phyloP scores from a whole-genome alignment of 306 rosid species.

The Astragalus membranaceus region DNA sequence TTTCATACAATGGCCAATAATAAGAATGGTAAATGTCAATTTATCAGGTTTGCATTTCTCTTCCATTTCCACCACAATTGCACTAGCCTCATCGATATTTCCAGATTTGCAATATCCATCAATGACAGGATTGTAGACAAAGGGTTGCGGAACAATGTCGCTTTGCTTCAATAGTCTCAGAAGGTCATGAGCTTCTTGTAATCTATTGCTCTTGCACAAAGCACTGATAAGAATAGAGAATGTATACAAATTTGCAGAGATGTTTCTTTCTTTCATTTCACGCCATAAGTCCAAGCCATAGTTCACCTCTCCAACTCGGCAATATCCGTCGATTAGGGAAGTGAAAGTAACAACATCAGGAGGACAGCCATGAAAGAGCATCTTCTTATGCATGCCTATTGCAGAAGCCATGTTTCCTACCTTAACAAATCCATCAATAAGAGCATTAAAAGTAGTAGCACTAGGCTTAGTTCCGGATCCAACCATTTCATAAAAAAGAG shows the following conservation, averaged over 20 bases:
- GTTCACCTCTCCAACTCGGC: constrained; percentile 51
- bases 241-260: constrained; percentile 56
- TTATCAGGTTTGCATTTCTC: constrained; percentile 66
- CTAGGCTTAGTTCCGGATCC: constrained; percentile 46
- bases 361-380: constrained; percentile 34
- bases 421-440: constrained; percentile 69
- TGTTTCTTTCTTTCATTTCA: constrained; percentile 51
- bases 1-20: constrained; percentile 84
- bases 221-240: constrained; percentile 68
- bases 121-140: constrained; percentile 71
- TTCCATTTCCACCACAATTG: constrained; percentile 67
- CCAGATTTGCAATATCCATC: constrained; percentile 90
- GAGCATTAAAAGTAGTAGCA: constrained; percentile 53
- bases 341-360: constrained; percentile 74
- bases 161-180: constrained; percentile 46
- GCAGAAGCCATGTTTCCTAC: constrained; percentile 59
- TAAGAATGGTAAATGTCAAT: constrained; percentile 77
- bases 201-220: constrained; percentile 64
- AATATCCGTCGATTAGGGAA: constrained; percentile 64
- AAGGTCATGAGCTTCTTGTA: constrained; percentile 56
- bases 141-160: constrained; percentile 46
- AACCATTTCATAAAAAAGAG: constrained; percentile 56
- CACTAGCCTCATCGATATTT: constrained; percentile 70
- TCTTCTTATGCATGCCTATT: constrained; percentile 39
- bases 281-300: constrained; percentile 60